A percentile compares a stretch with the other conserved stretches of the same genome.
phyloP scores from a whole-genome alignment of 2,329 filamentous ascomycete species.

The Blastomyces parvus region DNA sequence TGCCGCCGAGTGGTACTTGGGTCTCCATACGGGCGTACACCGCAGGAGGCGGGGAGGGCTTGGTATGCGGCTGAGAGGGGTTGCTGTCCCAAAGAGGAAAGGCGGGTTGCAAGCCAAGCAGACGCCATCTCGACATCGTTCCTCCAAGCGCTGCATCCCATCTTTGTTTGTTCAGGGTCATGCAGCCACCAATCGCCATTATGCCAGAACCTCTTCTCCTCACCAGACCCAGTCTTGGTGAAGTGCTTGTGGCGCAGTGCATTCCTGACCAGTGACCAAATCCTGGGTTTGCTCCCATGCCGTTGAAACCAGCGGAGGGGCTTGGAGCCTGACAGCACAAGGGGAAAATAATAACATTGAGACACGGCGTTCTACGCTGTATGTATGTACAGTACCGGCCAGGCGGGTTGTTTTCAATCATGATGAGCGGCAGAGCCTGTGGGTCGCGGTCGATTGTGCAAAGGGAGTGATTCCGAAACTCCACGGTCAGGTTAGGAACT shows the following conservation, averaged over 20 bases:
- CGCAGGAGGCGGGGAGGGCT: neutral
- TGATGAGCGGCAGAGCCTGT: neutral
- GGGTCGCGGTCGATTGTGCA: neutral
- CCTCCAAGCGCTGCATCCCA: neutral
- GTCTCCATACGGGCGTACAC: too few species aligned
- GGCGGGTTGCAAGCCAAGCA: neutral
- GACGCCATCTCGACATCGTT: neutral
- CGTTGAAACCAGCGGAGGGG: neutral
- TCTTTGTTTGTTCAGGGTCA: neutral
- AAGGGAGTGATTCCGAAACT: neutral
- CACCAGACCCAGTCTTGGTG: neutral
- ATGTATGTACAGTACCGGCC: neutral
- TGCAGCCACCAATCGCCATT: neutral
- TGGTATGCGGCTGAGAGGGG: neutral
- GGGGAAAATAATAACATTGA: too few species aligned
- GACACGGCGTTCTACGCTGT: too few species aligned
- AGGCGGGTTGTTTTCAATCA: neutral
- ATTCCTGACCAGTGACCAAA: neutral
- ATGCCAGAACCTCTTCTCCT: neutral
- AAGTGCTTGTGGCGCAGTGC: neutral
- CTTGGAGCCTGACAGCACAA: too few species aligned
- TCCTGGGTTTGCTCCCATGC: neutral
- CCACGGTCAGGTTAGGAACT: neutral
- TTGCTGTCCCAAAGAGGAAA: neutral
- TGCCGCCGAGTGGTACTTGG: too few species aligned